Percentiles rank a stretch among this genome's conserved stretches.
Conservation (phyloP, 2,329 filamentous ascomycete genomes). For the Tolypocladium sp. region DNA sequence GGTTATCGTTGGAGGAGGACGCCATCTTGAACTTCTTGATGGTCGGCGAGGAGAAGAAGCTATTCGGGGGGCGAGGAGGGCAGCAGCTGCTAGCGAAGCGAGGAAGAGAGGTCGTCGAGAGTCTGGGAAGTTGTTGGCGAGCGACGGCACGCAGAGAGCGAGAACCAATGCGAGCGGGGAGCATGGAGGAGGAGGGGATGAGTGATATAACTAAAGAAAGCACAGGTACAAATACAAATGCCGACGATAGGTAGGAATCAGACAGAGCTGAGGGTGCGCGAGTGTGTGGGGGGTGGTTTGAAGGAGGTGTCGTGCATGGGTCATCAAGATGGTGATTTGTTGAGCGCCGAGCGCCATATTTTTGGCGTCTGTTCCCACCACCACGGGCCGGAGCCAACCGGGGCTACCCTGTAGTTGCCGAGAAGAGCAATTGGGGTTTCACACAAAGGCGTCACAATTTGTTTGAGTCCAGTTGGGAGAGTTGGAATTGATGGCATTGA, state of each 20-base stretch:
- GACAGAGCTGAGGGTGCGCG: neutral
- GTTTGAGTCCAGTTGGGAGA: no score
- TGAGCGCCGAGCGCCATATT: neutral
- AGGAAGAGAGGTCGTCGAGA: neutral
- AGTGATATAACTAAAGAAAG: neutral
- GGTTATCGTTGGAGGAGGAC: neutral
- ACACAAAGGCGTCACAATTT: no score
- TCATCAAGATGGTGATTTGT: neutral
- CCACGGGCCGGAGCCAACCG: neutral
- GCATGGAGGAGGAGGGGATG: constrained; percentile 1
- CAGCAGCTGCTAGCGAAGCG: constrained; percentile 3
- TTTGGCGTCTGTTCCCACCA: neutral
- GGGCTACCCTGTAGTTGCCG: neutral
- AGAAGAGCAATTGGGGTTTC: no score
- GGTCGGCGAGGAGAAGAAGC: neutral
- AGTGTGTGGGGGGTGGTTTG: neutral
- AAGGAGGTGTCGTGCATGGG: neutral
- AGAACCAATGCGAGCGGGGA: neutral
- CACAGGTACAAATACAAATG: neutral
- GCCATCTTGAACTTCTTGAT: constrained; percentile 1
- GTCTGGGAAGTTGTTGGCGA: neutral
- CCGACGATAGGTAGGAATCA: neutral
- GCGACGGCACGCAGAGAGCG: neutral
- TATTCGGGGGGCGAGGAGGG: neutral
- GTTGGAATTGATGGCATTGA: no score